These are phyloP conservation scores for Stenocarpella maydis DNA, from an alignment of 2,329 filamentous ascomycete species.

Conservation along the genomic window DNA sequence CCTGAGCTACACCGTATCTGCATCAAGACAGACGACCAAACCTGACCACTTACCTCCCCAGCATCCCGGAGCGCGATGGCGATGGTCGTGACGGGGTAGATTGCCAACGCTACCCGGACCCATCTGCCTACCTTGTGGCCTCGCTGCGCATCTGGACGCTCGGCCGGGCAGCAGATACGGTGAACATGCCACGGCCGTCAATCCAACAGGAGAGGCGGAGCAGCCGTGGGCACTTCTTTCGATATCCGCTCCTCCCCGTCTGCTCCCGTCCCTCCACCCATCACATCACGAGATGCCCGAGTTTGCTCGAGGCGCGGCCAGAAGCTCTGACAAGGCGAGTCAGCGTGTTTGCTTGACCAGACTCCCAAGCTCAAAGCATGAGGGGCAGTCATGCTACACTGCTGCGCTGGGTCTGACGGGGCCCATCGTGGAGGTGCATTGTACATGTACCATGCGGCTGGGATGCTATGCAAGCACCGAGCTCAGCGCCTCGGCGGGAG, in stretches of 20 bases:
- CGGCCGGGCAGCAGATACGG: neutral
- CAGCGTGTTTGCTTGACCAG: conserved; percentile 22
- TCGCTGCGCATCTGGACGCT: neutral
- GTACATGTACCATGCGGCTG: conserved; percentile 10
- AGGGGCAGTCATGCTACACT: neutral
- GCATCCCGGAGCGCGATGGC: neutral
- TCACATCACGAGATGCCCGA: neutral
- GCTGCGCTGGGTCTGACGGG: conserved; percentile 1
- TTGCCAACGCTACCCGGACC: conserved; percentile 15
- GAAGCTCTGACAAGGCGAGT: conserved; percentile 22
- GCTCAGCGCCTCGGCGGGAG: conserved; percentile 12
- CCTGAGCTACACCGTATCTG: too few relatives aligned
- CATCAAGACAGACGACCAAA: too few relatives aligned
- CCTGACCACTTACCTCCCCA: neutral
- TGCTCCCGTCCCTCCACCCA: neutral
- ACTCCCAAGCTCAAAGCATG: conserved; percentile 19
- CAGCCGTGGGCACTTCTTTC: neutral
- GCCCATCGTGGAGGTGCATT: neutral
- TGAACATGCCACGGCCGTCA: neutral
- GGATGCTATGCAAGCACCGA: neutral
- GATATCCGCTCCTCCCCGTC: neutral
- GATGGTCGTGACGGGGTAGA: conserved; percentile 2
- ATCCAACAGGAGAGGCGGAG: neutral
- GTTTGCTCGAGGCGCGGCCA: neutral
- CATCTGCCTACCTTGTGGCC: conserved; percentile 4